A percentile compares a stretch with the other conserved stretches of the same genome.
Evolutionary conservation across 2,329 filamentous ascomycete species (phyloP).

Genomic region (Pestalotiopsis sp.): DNA sequence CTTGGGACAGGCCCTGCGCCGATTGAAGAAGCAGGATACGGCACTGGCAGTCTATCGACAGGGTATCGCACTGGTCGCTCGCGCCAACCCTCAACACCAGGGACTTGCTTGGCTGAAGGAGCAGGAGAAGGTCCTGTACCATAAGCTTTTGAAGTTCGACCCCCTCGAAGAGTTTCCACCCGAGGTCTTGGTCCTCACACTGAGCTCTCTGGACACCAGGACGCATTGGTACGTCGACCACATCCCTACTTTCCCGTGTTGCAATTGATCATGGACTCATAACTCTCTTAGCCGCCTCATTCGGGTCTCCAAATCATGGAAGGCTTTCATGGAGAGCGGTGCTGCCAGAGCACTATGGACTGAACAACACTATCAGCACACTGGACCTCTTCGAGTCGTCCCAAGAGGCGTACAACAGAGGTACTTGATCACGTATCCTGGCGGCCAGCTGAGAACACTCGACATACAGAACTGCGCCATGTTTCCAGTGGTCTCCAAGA

Average conservation of each 20-base stretch:
- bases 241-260: neutral
- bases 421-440: slow-evolving; percentile 1
- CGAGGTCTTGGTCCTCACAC: neutral
- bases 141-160: neutral
- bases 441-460: slow-evolving; percentile 3
- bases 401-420: neutral
- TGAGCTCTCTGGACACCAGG: neutral
- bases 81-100: neutral
- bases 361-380: neutral
- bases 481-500: neutral
- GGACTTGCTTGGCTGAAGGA: neutral
- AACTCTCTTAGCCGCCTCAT: neutral
- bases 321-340: slow-evolving; percentile 3
- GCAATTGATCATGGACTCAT: neutral
- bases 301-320: slow-evolving; percentile 11
- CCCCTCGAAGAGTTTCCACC: neutral
- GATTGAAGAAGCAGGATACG: neutral
- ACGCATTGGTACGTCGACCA: neutral
- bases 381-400: neutral
- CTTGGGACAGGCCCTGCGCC: slow-evolving; percentile 3
- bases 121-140: neutral
- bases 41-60: slow-evolving; percentile 9
- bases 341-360: slow-evolving; percentile 6
- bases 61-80: slow-evolving; percentile 7
- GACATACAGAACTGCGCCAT: neutral